These are phyloP conservation scores for Aspergillus haitiensis DNA, from an alignment of 495 filamentous ascomycete species.

Conservation along the genomic window DNA sequence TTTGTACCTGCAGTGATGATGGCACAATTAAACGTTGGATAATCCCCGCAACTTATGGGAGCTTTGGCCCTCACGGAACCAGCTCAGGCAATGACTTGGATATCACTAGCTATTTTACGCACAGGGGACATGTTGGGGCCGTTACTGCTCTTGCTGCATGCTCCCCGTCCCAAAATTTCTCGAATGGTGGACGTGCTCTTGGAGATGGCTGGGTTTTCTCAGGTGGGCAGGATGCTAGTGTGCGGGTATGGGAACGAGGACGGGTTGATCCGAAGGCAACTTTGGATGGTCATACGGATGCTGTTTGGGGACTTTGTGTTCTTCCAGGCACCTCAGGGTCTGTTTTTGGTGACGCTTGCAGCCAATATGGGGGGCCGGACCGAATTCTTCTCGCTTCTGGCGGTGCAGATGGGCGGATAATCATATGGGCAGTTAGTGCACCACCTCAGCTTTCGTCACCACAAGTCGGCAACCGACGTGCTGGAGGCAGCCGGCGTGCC, in stretches of 20 bases:
- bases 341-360: conserved; percentile 70
- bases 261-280: conserved; percentile 94
- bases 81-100: conserved; percentile 72
- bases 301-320: conserved; percentile 93
- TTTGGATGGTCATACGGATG: conserved; percentile 89
- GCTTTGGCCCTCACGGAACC: conserved; percentile 52
- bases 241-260: conserved; percentile 92
- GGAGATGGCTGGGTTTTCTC: conserved; percentile 98
- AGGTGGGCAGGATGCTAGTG: conserved; percentile 88
- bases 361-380: conserved; percentile 71
- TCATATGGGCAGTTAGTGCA: conserved; percentile 93
- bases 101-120: conserved; percentile 89
- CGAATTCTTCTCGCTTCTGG: conserved; percentile 88
- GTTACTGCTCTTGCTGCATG: conserved; percentile 86
- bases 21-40: conserved; percentile 96
- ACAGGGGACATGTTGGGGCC: conserved; percentile 87
- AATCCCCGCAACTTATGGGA: conserved; percentile 75
- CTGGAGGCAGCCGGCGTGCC: conserved; percentile 76
- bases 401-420: conserved; percentile 84
- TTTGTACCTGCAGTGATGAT: conserved; percentile 95
- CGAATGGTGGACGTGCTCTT: conserved; percentile 77
- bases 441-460: conserved; percentile 81
- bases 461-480: conserved; percentile 65
- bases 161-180: conserved; percentile 79
- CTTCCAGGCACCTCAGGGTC: conserved; percentile 79